Percentiles rank a stretch among this genome's conserved stretches.
Evolutionary conservation across 2,329 filamentous ascomycete genomes (phyloP).

Genomic region (Arthrobotrys sphaeroides): DNA sequence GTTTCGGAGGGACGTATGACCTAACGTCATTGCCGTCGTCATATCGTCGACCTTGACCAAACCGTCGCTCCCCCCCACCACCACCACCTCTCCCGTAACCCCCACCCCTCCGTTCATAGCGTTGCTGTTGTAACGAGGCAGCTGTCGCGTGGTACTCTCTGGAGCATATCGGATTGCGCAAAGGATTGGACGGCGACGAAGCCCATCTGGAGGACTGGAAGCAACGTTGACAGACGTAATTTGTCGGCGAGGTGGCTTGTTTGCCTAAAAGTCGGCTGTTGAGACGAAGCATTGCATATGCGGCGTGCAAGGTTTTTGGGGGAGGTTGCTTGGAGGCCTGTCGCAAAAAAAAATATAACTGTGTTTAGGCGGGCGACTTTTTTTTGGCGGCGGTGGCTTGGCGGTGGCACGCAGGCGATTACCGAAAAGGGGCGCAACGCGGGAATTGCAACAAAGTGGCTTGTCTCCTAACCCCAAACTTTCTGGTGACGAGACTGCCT

Average conservation of each 20-base stretch:
- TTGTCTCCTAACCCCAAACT: background rate
- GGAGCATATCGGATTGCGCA: conserved; percentile 5
- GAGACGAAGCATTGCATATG: conserved; percentile 50
- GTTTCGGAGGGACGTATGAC: conserved; percentile 19
- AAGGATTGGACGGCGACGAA: conserved; percentile 24
- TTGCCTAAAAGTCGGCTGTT: conserved; percentile 51
- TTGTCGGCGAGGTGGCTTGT: conserved; percentile 51
- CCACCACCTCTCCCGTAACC: background rate
- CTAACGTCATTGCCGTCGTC: conserved; percentile 3
- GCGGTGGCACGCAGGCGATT: conserved; percentile 1
- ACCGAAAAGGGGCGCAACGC: conserved; percentile 11
- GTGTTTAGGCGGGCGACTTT: background rate
- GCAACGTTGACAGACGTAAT: conserved; percentile 46
- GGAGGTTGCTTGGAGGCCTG: conserved; percentile 9
- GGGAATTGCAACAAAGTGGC: conserved; percentile 17
- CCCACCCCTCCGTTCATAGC: background rate
- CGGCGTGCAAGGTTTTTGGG: conserved; percentile 21
- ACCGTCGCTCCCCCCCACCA: background rate
- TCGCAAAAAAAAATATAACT: conserved; percentile 32
- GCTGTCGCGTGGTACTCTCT: conserved; percentile 40
- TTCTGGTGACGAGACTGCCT: background rate
- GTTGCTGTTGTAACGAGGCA: conserved; percentile 15
- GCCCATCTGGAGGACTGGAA: conserved; percentile 32
- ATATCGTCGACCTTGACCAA: background rate
- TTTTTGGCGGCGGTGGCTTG: conserved; percentile 6